These are phyloP conservation scores for Oxytropis ochrocephala DNA, from an alignment of 306 rosid species.

Conservation along the genomic window DNA sequence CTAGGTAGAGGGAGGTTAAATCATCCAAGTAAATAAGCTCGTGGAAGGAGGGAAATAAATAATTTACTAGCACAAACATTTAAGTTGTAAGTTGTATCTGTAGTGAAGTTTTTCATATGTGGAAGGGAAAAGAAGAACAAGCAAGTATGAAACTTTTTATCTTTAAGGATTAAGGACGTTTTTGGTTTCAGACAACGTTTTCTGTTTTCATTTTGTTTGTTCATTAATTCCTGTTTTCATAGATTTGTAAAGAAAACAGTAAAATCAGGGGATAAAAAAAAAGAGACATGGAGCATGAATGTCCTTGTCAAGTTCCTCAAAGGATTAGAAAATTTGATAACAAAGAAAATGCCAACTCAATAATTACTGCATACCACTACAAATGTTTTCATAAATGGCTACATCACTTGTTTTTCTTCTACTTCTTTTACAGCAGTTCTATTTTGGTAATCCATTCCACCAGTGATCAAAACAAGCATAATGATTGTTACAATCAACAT, in stretches of 20 bases:
- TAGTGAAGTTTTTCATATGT: not conserved
- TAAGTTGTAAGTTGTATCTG: slow-evolving; percentile 4
- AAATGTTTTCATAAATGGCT: not conserved
- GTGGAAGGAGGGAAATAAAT: slow-evolving; percentile 10
- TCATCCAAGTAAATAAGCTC: slow-evolving; percentile 31
- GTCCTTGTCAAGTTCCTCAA: not conserved
- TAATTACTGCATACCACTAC: not conserved
- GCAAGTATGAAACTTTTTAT: not conserved
- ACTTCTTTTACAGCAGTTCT: not conserved
- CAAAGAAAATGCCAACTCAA: slow-evolving; percentile 5
- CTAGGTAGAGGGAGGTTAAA: slow-evolving; percentile 76
- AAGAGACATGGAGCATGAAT: not conserved
- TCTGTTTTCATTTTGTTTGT: not conserved
- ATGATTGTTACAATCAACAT: not conserved
- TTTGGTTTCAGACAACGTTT: not conserved
- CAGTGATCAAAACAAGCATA: slow-evolving; percentile 1
- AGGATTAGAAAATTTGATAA: not conserved
- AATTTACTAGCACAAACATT: not conserved
- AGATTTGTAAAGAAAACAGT: not conserved
- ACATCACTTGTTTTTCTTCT: not conserved
- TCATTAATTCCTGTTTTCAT: not conserved
- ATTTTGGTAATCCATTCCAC: not conserved
- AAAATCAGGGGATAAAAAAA: not conserved
- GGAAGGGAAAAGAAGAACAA: not conserved
- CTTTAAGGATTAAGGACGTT: not conserved